Percentiles rank a stretch among this genome's conserved stretches.
phyloP scores from a whole-genome alignment of 331 rosid species.

The Pyrus hybrid region DNA sequence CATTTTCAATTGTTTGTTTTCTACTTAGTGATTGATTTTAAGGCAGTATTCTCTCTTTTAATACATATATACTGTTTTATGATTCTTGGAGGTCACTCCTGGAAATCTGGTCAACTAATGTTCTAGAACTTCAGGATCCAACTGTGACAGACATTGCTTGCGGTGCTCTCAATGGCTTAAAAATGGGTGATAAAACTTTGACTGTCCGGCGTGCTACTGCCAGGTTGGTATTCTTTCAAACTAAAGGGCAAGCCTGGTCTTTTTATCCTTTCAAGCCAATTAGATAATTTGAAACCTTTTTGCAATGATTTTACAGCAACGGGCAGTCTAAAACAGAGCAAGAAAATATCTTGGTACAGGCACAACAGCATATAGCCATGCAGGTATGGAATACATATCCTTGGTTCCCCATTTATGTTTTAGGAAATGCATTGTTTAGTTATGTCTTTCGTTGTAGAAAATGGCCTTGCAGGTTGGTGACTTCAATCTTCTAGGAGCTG shows the following conservation, averaged over 20 bases:
- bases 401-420: constrained; percentile 9
- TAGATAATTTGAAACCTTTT: background rate
- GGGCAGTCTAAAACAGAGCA: constrained; percentile 74
- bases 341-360: constrained; percentile 59
- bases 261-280: background rate
- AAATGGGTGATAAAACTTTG: constrained; percentile 86
- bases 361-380: constrained; percentile 74
- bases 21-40: background rate
- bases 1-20: constrained; percentile 5
- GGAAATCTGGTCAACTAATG: constrained; percentile 5
- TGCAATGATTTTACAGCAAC: constrained; percentile 23
- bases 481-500: constrained; percentile 32
- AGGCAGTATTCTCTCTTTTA: background rate
- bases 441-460: constrained; percentile 32
- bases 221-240: constrained; percentile 38
- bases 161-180: constrained; percentile 71
- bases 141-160: constrained; percentile 75
- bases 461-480: constrained; percentile 56
- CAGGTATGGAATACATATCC: constrained; percentile 29
- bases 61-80: background rate
- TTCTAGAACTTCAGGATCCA: constrained; percentile 51
- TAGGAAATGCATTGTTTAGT: background rate
- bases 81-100: background rate
- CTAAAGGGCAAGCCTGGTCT: background rate
- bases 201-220: constrained; percentile 76